Evolutionary conservation across 2,329 filamentous ascomycete species (phyloP).

Genomic region (Chaetomiaceae sp.): DNA sequence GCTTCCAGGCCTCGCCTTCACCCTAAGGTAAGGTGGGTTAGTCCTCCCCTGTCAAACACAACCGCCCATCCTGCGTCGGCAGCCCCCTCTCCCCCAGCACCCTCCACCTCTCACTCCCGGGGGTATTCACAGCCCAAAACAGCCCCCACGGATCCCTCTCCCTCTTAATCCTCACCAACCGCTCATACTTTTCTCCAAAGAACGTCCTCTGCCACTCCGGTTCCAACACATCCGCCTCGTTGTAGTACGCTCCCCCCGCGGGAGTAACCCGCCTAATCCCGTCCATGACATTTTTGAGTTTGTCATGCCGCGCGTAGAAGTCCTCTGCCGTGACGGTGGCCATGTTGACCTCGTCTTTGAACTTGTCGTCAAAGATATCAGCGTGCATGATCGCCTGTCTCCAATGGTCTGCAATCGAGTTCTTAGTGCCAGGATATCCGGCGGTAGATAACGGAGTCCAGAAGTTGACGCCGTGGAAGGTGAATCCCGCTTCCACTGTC

Average conservation of each 20-base stretch:
- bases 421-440: constrained; percentile 15
- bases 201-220: constrained; percentile 33
- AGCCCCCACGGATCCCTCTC: constrained; percentile 17
- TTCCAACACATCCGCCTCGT: constrained; percentile 38
- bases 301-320: not conserved
- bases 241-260: constrained; percentile 33
- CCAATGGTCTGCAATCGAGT: constrained; percentile 14
- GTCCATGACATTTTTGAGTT: not conserved
- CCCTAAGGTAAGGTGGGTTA: not conserved
- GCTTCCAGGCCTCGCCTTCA: too few species aligned
- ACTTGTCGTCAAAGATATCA: not conserved
- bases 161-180: constrained; percentile 11
- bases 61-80: constrained; percentile 12
- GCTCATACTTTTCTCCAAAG: constrained; percentile 26
- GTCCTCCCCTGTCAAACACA: constrained; percentile 2
- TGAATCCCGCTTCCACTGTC: constrained; percentile 30
- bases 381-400: constrained; percentile 14
- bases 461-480: constrained; percentile 35
- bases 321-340: not conserved
- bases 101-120: constrained; percentile 19
- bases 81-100: constrained; percentile 10
- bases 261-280: constrained; percentile 24
- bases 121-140: constrained; percentile 20
- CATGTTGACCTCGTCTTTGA: not conserved
- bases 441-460: constrained; percentile 19